Percentiles rank a stretch among this genome's conserved stretches.
Conservation (phyloP, 2,329 filamentous ascomycete genomes). For the Aspergillus terreus region DNA sequence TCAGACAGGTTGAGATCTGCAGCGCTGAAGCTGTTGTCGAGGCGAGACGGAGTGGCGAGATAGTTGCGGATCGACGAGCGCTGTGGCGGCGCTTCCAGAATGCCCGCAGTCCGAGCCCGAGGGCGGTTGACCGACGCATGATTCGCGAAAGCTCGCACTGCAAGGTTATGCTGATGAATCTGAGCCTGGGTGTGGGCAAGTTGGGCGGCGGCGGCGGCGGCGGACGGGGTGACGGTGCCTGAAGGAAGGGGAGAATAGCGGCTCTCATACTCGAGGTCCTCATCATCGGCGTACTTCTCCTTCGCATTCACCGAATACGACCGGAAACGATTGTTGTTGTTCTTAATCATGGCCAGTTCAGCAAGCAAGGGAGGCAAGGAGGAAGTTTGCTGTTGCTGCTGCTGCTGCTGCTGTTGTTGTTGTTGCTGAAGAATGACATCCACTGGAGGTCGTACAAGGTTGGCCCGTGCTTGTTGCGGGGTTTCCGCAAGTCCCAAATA, state of each 20-base stretch:
- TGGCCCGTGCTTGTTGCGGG: conserved; percentile 73
- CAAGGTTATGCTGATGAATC: conserved; percentile 88
- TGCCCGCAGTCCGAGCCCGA: conserved; percentile 84
- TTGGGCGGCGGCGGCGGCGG: conserved; percentile 55
- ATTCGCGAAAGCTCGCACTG: conserved; percentile 86
- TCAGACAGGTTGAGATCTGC: conserved; percentile 72
- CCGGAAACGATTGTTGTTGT: conserved; percentile 76
- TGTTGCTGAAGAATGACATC: conserved; percentile 48
- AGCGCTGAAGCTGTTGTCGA: conserved; percentile 72
- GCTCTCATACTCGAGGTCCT: conserved; percentile 70
- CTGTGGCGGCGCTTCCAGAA: conserved; percentile 72
- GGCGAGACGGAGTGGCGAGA: conserved; percentile 68
- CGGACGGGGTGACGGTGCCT: conserved; percentile 57
- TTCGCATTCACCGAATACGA: conserved; percentile 99
- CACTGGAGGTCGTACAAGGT: conserved; percentile 60
- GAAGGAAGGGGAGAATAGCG: conserved; percentile 56
- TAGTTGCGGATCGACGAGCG: conserved; percentile 67
- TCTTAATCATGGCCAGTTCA: conserved; percentile 70
- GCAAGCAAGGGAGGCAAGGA: conserved; percentile 63
- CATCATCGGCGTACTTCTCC: conserved; percentile 90
- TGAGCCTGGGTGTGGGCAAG: conserved; percentile 59
- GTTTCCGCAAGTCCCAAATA: conserved; percentile 94
- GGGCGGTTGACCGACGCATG: conserved; percentile 79
- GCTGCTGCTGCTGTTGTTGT: conserved; percentile 39
- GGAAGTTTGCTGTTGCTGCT: conserved; percentile 40